phyloP scores from a whole-genome alignment of 1,284 basidiomycete genomes.

The Leccinum pallidistipes region DNA sequence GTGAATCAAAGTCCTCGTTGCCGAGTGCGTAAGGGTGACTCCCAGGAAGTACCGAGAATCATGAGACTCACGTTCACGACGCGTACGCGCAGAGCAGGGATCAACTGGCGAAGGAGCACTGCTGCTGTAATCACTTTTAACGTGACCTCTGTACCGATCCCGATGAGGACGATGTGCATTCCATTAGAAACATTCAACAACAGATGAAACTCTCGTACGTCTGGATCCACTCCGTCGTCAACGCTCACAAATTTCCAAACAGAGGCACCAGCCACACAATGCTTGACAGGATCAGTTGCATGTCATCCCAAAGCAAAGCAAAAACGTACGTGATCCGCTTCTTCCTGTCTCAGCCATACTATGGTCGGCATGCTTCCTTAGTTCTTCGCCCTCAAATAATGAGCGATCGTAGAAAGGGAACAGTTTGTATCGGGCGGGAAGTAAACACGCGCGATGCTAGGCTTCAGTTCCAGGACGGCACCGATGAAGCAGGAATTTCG shows the following conservation, averaged over 20 bases:
- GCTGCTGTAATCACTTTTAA: slow-evolving; percentile 80
- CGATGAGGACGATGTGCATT: slow-evolving; percentile 59
- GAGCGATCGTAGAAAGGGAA: slow-evolving; percentile 76
- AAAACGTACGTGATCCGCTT: slow-evolving; percentile 53
- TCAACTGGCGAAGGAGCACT: slow-evolving; percentile 63
- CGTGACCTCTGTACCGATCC: slow-evolving; percentile 74
- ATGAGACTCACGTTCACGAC: slow-evolving; percentile 84
- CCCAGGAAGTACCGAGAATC: slow-evolving; percentile 66
- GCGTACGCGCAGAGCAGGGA: slow-evolving; percentile 68
- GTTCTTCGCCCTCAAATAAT: slow-evolving; percentile 81
- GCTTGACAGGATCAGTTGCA: slow-evolving; percentile 38
- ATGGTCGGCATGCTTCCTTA: slow-evolving; percentile 82
- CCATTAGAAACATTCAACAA: not conserved
- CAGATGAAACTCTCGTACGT: slow-evolving; percentile 41
- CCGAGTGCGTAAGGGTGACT: slow-evolving; percentile 78
- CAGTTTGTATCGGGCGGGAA: slow-evolving; percentile 91
- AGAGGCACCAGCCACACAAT: slow-evolving; percentile 74
- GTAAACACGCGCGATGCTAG: slow-evolving; percentile 77
- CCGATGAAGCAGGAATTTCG: slow-evolving; percentile 88
- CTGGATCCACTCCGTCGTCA: slow-evolving; percentile 62
- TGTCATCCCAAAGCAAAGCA: not conserved
- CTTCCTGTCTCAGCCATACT: slow-evolving; percentile 66
- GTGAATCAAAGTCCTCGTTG: slow-evolving; percentile 59
- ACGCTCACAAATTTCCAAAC: slow-evolving; percentile 77
- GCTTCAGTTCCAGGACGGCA: slow-evolving; percentile 76